Evolutionary conservation across 768 basidiomycete species (phyloP), one percentile per base, ranked within the genome.

Genomic region (Galerina sulciceps): DNA sequence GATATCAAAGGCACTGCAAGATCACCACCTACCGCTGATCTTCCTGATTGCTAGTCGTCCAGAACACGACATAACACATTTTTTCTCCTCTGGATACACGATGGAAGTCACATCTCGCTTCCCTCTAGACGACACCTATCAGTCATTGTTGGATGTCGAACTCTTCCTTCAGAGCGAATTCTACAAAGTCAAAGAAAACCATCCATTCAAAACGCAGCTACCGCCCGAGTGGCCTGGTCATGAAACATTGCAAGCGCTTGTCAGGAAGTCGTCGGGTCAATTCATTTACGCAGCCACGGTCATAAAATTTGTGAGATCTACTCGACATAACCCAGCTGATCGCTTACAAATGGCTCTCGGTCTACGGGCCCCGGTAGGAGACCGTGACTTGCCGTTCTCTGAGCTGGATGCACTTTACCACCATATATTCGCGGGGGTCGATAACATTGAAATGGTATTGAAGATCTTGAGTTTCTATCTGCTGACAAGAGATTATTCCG

Each of bases 211-310:
- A 23, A 18, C 5, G 44, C 17, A 20, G 18, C 6, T 45, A 2
- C 43, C 43, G 5, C 3, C 5, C 3, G 11, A 10, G 6, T 45
- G 44, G 44, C 44, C 44, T 45, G 18, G 18, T 9, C 18, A 45
- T 6, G n/a, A 45, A 45, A 20, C n/a, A 3, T 5, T 45, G 9
- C n/a, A 18, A 20, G 10, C 18, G 5, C 18, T 45, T 2, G 44
- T 45, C 17, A 18, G n/a, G 1, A 45, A 45, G 6, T 45, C 44
- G 20, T 63, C 64, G 1, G 59, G 58, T 13, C 65, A 63, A 40
- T 63, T 61, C 40, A 61, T 66, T 13, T 59, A 66, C 38, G 61
- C 65, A 14, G 42, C 62, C 13, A 60, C 58, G 10, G 55, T 63
- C 8, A 46, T 54, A 5, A 53, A 47, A 10, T 66, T 52, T 40